Evolutionary conservation across 2,329 filamentous ascomycete species (phyloP).

Genomic region (Helotiales sp.): DNA sequence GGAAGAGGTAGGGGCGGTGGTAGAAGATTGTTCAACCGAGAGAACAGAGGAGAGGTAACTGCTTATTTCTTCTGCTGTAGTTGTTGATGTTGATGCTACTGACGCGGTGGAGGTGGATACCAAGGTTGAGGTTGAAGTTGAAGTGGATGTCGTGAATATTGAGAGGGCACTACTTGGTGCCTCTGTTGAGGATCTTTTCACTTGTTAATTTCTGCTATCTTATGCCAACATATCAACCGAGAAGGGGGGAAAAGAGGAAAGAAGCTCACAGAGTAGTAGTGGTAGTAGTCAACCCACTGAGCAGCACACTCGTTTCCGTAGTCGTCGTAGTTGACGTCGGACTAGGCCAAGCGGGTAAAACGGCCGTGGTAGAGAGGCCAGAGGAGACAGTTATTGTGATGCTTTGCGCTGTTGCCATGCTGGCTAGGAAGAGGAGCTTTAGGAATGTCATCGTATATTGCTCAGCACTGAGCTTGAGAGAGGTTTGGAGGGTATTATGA

Average conservation of each 20-base stretch:
- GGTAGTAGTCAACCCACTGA: not conserved
- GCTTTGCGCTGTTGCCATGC: not conserved
- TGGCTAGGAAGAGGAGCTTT: not conserved
- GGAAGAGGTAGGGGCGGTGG: not conserved
- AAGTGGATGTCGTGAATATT: not conserved
- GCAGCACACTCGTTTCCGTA: not conserved
- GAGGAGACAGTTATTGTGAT: not conserved
- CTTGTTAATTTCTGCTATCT: too few species aligned
- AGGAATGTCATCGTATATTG: not conserved
- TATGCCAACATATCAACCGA: too few species aligned
- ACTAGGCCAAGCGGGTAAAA: conserved; percentile 25
- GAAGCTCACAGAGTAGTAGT: not conserved
- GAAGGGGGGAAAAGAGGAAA: not conserved
- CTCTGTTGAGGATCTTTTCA: not conserved
- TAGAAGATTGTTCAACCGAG: not conserved
- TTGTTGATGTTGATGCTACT: not conserved
- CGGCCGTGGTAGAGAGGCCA: conserved; percentile 23
- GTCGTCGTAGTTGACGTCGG: not conserved
- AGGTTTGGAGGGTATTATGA: not conserved
- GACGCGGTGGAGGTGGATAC: not conserved
- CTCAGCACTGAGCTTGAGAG: not conserved
- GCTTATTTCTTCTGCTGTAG: not conserved
- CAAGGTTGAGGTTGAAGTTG: not conserved
- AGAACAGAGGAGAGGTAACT: not conserved
- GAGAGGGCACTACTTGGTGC: too few species aligned